These are phyloP conservation scores for Globisporangium sylvaticum DNA, from an alignment of 352 stramenopile species.

Conservation along the genomic window DNA sequence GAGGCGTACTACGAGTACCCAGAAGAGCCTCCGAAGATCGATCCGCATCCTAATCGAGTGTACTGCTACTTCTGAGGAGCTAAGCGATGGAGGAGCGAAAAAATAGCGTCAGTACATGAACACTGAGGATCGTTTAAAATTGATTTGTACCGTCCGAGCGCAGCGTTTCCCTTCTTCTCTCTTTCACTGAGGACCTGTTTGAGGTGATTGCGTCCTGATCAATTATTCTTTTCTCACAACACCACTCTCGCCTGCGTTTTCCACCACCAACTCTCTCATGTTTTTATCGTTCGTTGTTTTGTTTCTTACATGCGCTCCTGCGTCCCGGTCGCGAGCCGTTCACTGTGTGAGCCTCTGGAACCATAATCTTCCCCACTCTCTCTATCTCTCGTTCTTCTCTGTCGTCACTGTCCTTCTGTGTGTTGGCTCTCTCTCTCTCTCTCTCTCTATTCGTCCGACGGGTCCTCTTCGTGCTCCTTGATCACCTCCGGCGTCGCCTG, in stretches of 20 bases:
- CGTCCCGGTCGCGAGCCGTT: neutral
- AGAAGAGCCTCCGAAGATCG: too few relatives aligned
- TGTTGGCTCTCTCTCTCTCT: neutral
- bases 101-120: too few relatives aligned
- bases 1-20: too few relatives aligned
- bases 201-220: too few relatives aligned
- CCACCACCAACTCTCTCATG: neutral
- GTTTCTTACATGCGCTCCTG: neutral
- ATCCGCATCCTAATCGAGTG: too few relatives aligned
- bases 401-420: neutral
- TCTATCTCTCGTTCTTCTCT: neutral
- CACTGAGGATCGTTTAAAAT: too few relatives aligned
- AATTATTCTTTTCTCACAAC: too few relatives aligned
- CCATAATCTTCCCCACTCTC: neutral
- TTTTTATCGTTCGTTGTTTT: neutral
- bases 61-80: too few relatives aligned
- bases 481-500: conserved; percentile 76
- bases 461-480: conserved; percentile 49
- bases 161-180: too few relatives aligned
- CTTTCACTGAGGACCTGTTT: too few relatives aligned
- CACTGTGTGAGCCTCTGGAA: neutral
- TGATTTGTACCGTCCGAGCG: too few relatives aligned
- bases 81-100: too few relatives aligned
- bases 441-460: conserved; percentile 8
- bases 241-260: neutral